These are phyloP conservation scores for Mollisia scopiformis DNA, from an alignment of 2,329 filamentous ascomycete genomes.

Conservation along the genomic window DNA sequence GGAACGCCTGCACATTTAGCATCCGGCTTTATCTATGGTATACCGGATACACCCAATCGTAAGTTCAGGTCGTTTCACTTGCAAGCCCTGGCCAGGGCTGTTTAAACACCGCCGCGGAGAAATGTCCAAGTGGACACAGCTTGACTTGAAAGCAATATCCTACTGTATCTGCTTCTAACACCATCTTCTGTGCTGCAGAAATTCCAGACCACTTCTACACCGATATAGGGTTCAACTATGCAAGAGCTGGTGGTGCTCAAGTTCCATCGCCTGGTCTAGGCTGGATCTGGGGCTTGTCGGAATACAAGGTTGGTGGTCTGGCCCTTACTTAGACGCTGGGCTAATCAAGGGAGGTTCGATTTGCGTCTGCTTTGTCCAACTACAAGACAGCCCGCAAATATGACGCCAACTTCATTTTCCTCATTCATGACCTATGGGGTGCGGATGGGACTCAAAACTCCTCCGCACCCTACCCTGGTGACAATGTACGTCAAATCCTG, in stretches of 20 bases:
- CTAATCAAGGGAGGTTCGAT: slow-evolving; percentile 35
- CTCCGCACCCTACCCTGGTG: slow-evolving; percentile 46
- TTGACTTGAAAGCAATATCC: neutral
- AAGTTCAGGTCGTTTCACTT: neutral
- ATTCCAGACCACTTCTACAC: slow-evolving; percentile 44
- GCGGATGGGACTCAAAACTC: slow-evolving; percentile 46
- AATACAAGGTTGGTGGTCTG: slow-evolving; percentile 31
- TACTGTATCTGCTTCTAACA: neutral
- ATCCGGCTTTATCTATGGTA: slow-evolving; percentile 46
- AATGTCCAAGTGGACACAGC: neutral
- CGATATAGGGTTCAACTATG: slow-evolving; percentile 45
- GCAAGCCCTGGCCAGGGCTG: too few species aligned
- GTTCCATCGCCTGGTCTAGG: slow-evolving; percentile 38
- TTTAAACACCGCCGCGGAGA: neutral
- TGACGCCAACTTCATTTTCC: slow-evolving; percentile 47
- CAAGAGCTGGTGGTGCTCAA: slow-evolving; percentile 46
- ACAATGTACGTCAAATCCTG: too few species aligned
- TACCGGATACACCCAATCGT: slow-evolving; percentile 40
- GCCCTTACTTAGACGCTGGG: neutral
- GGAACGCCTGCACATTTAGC: slow-evolving; percentile 42
- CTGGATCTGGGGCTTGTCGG: slow-evolving; percentile 42
- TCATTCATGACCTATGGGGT: slow-evolving; percentile 51
- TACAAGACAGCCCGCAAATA: slow-evolving; percentile 47
- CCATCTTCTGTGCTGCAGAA: slow-evolving; percentile 13
- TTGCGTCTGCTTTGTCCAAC: slow-evolving; percentile 48